Evolutionary conservation across 768 basidiomycete genomes (phyloP), one percentile per base, ranked within the genome.

Genomic region (Chiua virens): DNA sequence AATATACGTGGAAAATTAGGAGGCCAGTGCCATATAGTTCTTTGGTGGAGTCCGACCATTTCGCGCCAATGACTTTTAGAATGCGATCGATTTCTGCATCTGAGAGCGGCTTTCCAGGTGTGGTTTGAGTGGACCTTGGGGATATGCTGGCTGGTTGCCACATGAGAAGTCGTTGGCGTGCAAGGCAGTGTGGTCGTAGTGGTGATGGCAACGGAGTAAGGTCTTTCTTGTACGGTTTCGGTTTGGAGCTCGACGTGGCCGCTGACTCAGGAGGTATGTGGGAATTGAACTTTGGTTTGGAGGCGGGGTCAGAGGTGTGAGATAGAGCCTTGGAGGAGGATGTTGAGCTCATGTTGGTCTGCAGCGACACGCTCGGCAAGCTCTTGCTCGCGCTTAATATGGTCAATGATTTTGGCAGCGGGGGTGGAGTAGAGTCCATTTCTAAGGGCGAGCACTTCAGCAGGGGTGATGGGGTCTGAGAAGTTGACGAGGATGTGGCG

Each of bases 11-110:
- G 42, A 41, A 80, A 0, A 63, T 47, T 0, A 76, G 59, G 0
- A 80, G 60, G 1, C 77, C 74, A 0, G 72, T 52, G 0, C 72
- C 73, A 50, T 80, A 78, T 0, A 69, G 58, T 20, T 65, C 64
- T 1, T 53, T 42, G 0, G 76, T 79, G 14, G 55, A 48, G 2
- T 63, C 56, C 0, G 58, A 63, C 69, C 68, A 76, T 0, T 65
- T 62, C 0, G 40, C 37, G 1, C 27, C 34, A 3, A 73, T 55
- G 0, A 73, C 67, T 0, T 49, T 47, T 0, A 53, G 43, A 3
- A 78, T 65, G 0, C 61, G 56, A 0, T 55, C 28, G 1, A 67
- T 9, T n/a, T 73, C 66, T 3, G 22, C 45, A 1, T 49, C 32
- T 15, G 39, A 15, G 39, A 42, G 47, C 23, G 23, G 23, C 6